Percentiles rank a stretch among this genome's conserved stretches.
Conservation (phyloP, 2,329 filamentous ascomycete species). For the Hymenoscyphus albidus region DNA sequence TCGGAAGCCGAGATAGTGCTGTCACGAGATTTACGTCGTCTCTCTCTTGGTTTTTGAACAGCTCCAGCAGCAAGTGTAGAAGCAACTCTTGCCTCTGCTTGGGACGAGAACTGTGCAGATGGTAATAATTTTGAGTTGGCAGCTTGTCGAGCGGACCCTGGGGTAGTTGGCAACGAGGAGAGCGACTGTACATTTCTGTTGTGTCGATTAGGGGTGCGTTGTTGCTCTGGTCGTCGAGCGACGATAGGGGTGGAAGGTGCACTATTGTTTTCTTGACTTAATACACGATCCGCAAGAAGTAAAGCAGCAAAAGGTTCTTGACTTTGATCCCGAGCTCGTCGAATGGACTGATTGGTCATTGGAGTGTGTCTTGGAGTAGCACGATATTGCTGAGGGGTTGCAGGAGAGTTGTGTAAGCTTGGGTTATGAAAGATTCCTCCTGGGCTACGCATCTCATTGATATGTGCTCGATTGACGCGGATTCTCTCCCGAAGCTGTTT, state of each 20-base stretch:
- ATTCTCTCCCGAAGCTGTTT: constrained; percentile 77
- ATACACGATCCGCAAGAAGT: constrained; percentile 68
- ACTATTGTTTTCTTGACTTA: constrained; percentile 72
- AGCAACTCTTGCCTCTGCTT: constrained; percentile 53
- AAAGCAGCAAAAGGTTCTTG: constrained; percentile 72
- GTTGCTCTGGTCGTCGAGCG: constrained; percentile 27
- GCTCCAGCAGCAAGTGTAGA: constrained; percentile 17
- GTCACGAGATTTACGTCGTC: constrained; percentile 68
- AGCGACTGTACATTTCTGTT: constrained; percentile 75
- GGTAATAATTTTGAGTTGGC: constrained; percentile 54
- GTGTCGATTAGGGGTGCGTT: constrained; percentile 57
- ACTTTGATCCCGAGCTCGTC: constrained; percentile 43
- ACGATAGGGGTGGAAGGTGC: constrained; percentile 64
- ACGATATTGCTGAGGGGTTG: constrained; percentile 41
- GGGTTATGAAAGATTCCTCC: constrained; percentile 64
- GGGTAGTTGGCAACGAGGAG: constrained; percentile 79
- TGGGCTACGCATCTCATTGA: constrained; percentile 73
- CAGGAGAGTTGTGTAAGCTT: constrained; percentile 50
- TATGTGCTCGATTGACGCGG: constrained; percentile 82
- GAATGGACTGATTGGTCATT: constrained; percentile 36
- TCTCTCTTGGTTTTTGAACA: constrained; percentile 50
- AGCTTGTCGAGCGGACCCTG: constrained; percentile 49
- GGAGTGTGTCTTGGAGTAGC: constrained; percentile 51
- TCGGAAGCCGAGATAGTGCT: constrained; percentile 76
- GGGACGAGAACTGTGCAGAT: constrained; percentile 58